Evolutionary conservation across 2,329 filamentous ascomycete species (phyloP), one percentile per base, ranked within the genome.

Genomic region (Alternaria sp.): DNA sequence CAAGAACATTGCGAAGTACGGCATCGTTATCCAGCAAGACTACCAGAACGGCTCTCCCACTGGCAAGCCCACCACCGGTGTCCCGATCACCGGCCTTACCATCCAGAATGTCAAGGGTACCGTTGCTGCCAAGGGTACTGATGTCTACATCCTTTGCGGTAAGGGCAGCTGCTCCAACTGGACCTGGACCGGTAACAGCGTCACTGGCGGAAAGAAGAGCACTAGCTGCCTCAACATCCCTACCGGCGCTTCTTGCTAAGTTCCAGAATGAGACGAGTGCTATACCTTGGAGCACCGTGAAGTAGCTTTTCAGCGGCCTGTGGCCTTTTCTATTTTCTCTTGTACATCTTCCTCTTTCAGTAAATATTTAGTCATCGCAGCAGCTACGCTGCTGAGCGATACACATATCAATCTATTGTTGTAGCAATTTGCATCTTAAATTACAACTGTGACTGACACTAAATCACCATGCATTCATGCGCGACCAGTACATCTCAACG

Each of bases 81-180:
- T 86, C 12, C 80, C 80, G 3, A 83, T 86, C 64, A 83, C 81
- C 4, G 77, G 71, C n/a, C 72, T 86, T 13, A 78, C 73, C 0
- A 51, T 86, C 7, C 61, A 71, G 43, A 77, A 78, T 47, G 77
- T 86, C 54, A 82, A 78, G 5, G 85, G 85, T 19, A 66, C 69
- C 11, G 73, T 80, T 23, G 21, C 59, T 6, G 67, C 68, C 43
- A 74, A 70, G 32, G 81, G 76, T 2, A 76, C 74, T 4, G 57
- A 84, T 21, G 75, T 87, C 61, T 86, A 86, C 71, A 85, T 89
- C 61, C 83, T 88, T 13, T 89, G 87, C 69, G 87, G 83, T n/a
- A 78, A 74, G 44, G 85, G 83, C 30, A 81, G 81, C 64, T 87
- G 85, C 78, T 81, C 80, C 6, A 80, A 83, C 77, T 89, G 87